Conservation (phyloP, 208 protist species). For the Leishmania aethiopica region DNA sequence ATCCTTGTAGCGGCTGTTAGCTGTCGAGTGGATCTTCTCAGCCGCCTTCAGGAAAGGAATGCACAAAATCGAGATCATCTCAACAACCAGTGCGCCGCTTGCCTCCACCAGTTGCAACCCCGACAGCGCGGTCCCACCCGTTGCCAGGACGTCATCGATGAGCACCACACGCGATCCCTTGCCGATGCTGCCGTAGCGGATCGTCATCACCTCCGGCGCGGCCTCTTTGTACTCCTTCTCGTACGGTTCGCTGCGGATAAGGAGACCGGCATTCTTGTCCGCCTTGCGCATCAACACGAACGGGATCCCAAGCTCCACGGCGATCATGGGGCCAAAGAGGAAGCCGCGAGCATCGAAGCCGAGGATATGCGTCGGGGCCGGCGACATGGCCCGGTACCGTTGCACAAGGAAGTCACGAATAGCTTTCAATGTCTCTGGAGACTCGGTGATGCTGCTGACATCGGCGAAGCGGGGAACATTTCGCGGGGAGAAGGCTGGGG, state of each 20-base stretch:
- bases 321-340: conserved; percentile 87
- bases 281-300: conserved; percentile 94
- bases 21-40: conserved; percentile 69
- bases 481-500: conserved; percentile 84
- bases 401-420: conserved; percentile 86
- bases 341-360: conserved; percentile 93
- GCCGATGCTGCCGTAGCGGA: conserved; percentile 78
- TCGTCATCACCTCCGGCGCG: conserved; percentile 79
- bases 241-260: conserved; percentile 89
- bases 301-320: conserved; percentile 83
- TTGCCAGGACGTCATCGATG: conserved; percentile 93
- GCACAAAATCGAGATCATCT: conserved; percentile 65
- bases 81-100: conserved; percentile 65
- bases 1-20: conserved; percentile 68
- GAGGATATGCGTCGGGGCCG: conserved; percentile 78
- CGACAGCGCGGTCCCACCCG: conserved; percentile 89
- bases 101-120: conserved; percentile 89
- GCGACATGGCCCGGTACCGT: conserved; percentile 68
- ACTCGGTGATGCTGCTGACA: conserved; percentile 87
- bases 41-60: conserved; percentile 71
- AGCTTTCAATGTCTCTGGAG: conserved; percentile 63
- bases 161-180: conserved; percentile 83
- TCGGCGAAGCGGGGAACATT: conserved; percentile 91
- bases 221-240: conserved; percentile 92
- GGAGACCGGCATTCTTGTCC: conserved; percentile 82